Evolutionary conservation across 768 basidiomycete species (phyloP), one percentile per base, ranked within the genome.

Genomic region (Agrocybe praecox): DNA sequence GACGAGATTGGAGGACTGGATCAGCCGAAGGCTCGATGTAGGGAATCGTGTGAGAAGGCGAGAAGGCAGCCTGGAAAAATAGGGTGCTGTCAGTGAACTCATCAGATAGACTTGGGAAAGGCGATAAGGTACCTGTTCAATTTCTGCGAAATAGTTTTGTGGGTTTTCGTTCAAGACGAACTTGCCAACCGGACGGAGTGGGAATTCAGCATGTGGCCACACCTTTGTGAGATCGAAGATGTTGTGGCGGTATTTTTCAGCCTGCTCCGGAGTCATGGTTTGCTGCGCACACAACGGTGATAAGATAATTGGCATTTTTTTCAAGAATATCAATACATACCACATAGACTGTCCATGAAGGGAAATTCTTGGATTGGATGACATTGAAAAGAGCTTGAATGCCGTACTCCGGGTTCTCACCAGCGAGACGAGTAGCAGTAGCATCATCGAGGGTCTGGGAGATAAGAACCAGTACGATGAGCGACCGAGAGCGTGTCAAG

Each of bases 251-350:
- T 90, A 93, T 36, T 82, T 80, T 78, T 96, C 91, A 14, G 95
- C 96, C 78, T 98, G 90, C 68, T 91, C 83, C 1, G 89, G 79
- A 0, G 94, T 94, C 94, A 97, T 96, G 15, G 88, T 93, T 89
- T 98, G 96, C 78, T 90, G 65, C 54, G 57, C 21, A 43, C 36
- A 10, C 17, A 51, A 48, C 21, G n/a, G 21, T 52, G 15, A 18
- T 17, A 18, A 52, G 44, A 17, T 40, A 32, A 33, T 29, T 29
- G 42, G 24, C 17, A 33, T 34, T 17, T 19, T 12, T 2, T 32
- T 36, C 15, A 40, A 7, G 18, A 19, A 23, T 29, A 8, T 9
- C 24, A 9, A 33, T 14, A 79, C 86, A 62, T 67, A 90, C 89
- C 23, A 96, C 81, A 65, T 89, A 94, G 56, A 96, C 86, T 22